These are phyloP conservation scores for Debaryomycetaceae sp. DNA, from an alignment of 1,139 yeast species.

Conservation along the genomic window DNA sequence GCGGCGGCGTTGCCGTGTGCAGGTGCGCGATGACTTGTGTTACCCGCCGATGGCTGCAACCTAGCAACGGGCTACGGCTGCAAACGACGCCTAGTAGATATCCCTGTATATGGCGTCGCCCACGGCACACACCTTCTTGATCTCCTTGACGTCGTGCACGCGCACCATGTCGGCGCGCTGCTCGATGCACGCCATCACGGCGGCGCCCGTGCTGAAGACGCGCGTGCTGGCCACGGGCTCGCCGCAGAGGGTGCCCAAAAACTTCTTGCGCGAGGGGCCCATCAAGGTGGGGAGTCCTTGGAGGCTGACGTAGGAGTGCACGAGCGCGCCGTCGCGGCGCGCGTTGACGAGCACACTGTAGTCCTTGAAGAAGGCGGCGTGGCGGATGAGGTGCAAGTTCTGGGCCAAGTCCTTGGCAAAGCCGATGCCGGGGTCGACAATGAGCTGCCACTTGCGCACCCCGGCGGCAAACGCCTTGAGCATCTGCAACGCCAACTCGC, in stretches of 20 bases:
- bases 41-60: not conserved
- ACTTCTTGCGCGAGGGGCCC: conserved; percentile 86
- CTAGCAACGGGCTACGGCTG: not conserved
- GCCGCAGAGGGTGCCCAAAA: conserved; percentile 69
- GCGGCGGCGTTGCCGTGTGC: not conserved
- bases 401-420: conserved; percentile 76
- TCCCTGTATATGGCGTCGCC: conserved; percentile 76
- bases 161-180: conserved; percentile 78
- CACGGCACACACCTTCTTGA: conserved; percentile 56
- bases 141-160: conserved; percentile 78
- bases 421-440: conserved; percentile 93
- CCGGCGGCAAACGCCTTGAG: conserved; percentile 58
- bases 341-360: conserved; percentile 34
- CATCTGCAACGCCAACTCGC: conserved; percentile 61
- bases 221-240: conserved; percentile 52
- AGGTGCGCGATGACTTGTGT: not conserved
- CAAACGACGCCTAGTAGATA: conserved; percentile 10
- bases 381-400: conserved; percentile 60
- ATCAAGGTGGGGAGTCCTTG: conserved; percentile 62
- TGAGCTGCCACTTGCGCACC: conserved; percentile 82
- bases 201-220: conserved; percentile 72
- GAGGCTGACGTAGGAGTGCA: conserved; percentile 34
- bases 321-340: conserved; percentile 13
- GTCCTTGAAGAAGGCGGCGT: conserved; percentile 51
- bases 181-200: conserved; percentile 69